A percentile compares a stretch with the other conserved stretches of the same genome.
phyloP scores from a whole-genome alignment of 192 early-diverging fungal genomes.

The Backusella mclennaniae region DNA sequence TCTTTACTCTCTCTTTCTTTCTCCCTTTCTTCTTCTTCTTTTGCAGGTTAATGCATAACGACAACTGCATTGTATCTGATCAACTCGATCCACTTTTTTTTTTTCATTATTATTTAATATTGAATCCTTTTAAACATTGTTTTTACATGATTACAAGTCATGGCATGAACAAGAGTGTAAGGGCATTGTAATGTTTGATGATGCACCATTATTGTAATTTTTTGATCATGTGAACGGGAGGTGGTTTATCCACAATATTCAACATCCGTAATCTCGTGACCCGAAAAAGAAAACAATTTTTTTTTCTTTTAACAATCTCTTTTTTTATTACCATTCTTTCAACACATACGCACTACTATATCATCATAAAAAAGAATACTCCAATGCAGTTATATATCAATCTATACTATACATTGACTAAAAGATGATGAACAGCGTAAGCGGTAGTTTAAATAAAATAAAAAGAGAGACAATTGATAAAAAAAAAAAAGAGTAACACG shows the following conservation, averaged over 20 bases:
- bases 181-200: neutral
- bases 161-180: too few species aligned
- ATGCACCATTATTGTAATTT: neutral
- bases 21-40: neutral
- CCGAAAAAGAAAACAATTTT: neutral
- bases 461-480: too few species aligned
- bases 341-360: neutral
- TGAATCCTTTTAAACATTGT: too few species aligned
- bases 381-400: too few species aligned
- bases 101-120: too few species aligned
- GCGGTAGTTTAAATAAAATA: neutral
- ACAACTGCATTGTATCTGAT: neutral
- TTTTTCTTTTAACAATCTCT: neutral
- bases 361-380: too few species aligned
- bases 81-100: too few species aligned
- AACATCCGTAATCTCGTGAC: neutral
- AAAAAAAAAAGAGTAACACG: neutral
- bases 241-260: neutral
- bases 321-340: neutral
- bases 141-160: too few species aligned
- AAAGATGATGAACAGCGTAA: neutral
- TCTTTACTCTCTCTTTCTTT: neutral
- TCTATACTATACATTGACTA: too few species aligned
- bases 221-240: neutral
- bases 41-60: neutral